Evolutionary conservation across 495 filamentous ascomycete genomes (phyloP).

Genomic region (Daldinia loculata): DNA sequence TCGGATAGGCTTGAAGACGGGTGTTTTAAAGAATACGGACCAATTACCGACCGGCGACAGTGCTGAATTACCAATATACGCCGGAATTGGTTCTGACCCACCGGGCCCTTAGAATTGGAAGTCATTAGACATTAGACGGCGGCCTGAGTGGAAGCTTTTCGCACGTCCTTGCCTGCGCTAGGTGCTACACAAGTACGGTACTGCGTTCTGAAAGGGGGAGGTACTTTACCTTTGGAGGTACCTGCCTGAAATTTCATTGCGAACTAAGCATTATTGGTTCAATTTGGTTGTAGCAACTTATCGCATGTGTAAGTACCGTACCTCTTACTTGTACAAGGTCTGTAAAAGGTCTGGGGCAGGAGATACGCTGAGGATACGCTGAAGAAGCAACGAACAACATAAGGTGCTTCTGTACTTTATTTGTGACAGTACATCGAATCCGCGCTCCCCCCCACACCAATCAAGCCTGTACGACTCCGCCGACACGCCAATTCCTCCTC

Average conservation of each 20-base stretch:
- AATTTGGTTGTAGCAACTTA: not conserved
- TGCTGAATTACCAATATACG: not conserved
- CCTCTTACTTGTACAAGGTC: not conserved
- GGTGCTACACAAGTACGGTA: slow-evolving; percentile 1
- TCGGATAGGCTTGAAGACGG: slow-evolving; percentile 1
- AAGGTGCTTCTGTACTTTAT: slow-evolving; percentile 9
- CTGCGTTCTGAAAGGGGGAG: slow-evolving; percentile 28
- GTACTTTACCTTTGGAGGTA: slow-evolving; percentile 12
- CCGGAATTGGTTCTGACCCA: slow-evolving; percentile 33
- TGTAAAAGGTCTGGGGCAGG: slow-evolving; percentile 4
- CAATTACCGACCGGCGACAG: not conserved
- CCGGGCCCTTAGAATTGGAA: slow-evolving; percentile 16
- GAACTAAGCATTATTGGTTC: slow-evolving; percentile 18
- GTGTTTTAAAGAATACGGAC: slow-evolving; percentile 8
- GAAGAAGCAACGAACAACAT: not conserved
- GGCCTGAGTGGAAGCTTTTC: slow-evolving; percentile 30
- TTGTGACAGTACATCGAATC: slow-evolving; percentile 5
- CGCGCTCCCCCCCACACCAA: slow-evolving; percentile 27
- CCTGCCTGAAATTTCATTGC: slow-evolving; percentile 31
- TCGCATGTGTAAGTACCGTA: not conserved
- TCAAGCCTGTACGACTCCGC: slow-evolving; percentile 28
- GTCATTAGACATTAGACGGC: slow-evolving; percentile 1
- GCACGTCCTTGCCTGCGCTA: slow-evolving; percentile 1
- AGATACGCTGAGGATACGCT: not conserved
- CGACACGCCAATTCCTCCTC: slow-evolving; percentile 40